phyloP scores from a whole-genome alignment of 176 grass and related monocot genomes.

The Guadua angustifolia region DNA sequence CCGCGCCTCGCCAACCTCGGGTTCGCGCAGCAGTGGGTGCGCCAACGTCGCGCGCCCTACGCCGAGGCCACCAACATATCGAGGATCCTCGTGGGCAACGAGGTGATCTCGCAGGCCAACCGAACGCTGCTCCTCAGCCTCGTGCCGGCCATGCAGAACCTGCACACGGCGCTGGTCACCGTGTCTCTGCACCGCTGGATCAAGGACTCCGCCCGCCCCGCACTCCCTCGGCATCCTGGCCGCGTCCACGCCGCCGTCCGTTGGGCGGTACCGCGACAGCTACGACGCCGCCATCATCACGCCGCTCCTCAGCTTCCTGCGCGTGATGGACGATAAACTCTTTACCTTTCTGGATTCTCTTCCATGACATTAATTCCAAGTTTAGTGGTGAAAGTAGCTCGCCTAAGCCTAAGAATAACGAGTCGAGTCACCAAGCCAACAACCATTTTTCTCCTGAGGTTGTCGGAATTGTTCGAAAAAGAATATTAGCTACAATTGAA shows the following conservation, averaged over 20 bases:
- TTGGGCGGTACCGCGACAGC: conserved; percentile 57
- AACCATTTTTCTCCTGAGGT: too few relatives aligned
- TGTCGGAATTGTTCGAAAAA: too few relatives aligned
- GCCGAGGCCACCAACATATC: conserved; percentile 53
- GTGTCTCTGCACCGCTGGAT: not conserved
- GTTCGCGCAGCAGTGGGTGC: conserved; percentile 7
- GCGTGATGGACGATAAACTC: conserved; percentile 39
- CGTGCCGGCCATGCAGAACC: conserved; percentile 75
- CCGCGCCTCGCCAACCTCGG: conserved; percentile 43
- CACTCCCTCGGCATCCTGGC: too few relatives aligned
- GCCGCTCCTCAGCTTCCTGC: conserved; percentile 73
- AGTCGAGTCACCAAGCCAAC: too few relatives aligned
- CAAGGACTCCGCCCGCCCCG: too few relatives aligned
- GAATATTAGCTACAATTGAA: too few relatives aligned
- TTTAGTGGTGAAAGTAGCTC: too few relatives aligned
- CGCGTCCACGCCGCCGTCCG: conserved; percentile 42
- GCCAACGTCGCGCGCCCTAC: conserved; percentile 49
- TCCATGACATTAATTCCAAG: too few relatives aligned
- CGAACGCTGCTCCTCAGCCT: conserved; percentile 54
- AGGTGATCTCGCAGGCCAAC: conserved; percentile 68
- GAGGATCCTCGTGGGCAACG: conserved; percentile 68
- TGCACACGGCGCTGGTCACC: conserved; percentile 61
- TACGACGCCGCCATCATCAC: conserved; percentile 50
- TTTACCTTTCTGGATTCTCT: too few relatives aligned
- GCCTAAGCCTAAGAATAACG: too few relatives aligned